phyloP scores from a whole-genome alignment of 2,329 filamentous ascomycete species.

The Pestalotiopsis sp. region DNA sequence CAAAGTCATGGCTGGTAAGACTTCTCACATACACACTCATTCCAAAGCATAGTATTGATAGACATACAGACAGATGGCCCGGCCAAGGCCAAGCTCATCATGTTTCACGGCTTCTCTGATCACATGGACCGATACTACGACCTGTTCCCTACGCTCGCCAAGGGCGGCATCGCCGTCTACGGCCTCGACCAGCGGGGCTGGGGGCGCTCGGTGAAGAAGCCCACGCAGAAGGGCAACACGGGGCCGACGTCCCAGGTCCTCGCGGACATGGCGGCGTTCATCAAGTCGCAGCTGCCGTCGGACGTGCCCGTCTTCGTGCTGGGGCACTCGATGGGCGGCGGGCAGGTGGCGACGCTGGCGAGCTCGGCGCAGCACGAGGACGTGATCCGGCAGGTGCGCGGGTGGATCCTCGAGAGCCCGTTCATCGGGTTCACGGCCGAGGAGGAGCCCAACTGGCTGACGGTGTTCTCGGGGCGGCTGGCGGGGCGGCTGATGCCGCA shows the following conservation, averaged over 20 bases:
- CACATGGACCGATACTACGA: constrained; percentile 77
- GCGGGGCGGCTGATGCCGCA: constrained; percentile 69
- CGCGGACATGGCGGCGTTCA: constrained; percentile 77
- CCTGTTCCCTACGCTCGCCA: constrained; percentile 72
- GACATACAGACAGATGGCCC: constrained; percentile 52
- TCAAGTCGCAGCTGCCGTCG: constrained; percentile 56
- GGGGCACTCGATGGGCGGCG: constrained; percentile 92
- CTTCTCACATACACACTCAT: constrained; percentile 5
- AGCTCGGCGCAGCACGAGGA: constrained; percentile 53
- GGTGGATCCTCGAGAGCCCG: constrained; percentile 77
- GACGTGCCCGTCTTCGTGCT: constrained; percentile 75
- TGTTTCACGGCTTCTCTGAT: constrained; percentile 90
- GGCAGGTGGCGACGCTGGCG: constrained; percentile 67
- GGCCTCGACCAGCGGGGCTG: constrained; percentile 88
- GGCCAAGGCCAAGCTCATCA: constrained; percentile 72
- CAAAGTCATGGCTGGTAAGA: constrained; percentile 60
- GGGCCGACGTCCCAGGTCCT: constrained; percentile 76
- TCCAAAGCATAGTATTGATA: neutral
- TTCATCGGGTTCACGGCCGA: constrained; percentile 74
- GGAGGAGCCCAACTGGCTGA: constrained; percentile 64
- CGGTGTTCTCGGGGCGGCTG: constrained; percentile 67
- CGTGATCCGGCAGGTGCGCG: constrained; percentile 64
- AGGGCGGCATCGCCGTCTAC: constrained; percentile 73
- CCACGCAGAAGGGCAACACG: constrained; percentile 69
- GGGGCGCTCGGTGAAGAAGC: constrained; percentile 70